phyloP scores from a whole-genome alignment of 129 eudicot genomes.

The Sambucus nigra region DNA sequence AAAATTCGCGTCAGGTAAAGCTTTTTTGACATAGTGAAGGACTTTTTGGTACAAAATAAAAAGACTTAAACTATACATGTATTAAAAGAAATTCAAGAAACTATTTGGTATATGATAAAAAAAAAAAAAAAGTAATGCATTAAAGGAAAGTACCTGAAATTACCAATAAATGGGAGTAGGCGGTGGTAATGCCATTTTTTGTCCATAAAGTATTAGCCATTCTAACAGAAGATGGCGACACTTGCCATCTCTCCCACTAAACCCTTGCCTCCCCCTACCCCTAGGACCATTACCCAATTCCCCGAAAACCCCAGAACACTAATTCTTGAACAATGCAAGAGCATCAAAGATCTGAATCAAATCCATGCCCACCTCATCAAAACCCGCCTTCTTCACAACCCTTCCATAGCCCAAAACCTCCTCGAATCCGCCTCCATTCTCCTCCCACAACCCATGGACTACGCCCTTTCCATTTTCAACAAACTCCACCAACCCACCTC shows the following conservation, averaged over 20 bases:
- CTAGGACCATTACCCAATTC: constrained; percentile 17
- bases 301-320: constrained; percentile 33
- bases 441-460: constrained; percentile 33
- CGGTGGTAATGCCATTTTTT: too few species aligned
- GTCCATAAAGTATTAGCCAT: too few species aligned
- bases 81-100: too few species aligned
- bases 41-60: too few species aligned
- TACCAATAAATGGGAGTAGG: too few species aligned
- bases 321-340: constrained; percentile 44
- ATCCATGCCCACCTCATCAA: constrained; percentile 43
- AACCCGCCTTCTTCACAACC: constrained; percentile 28
- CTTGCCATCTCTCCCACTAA: constrained; percentile 24
- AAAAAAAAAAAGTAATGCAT: too few species aligned
- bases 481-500: constrained; percentile 17
- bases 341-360: constrained; percentile 33
- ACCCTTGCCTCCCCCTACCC: constrained; percentile 20
- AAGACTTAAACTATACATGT: too few species aligned
- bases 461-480: constrained; percentile 29
- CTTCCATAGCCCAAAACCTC: constrained; percentile 28
- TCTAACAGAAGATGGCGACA: too few species aligned
- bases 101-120: too few species aligned
- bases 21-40: too few species aligned
- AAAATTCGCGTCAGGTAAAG: too few species aligned
- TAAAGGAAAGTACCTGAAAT: too few species aligned
- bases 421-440: constrained; percentile 44